Conservation (phyloP, 1,284 basidiomycete genomes). For the Trametes pubescens region DNA sequence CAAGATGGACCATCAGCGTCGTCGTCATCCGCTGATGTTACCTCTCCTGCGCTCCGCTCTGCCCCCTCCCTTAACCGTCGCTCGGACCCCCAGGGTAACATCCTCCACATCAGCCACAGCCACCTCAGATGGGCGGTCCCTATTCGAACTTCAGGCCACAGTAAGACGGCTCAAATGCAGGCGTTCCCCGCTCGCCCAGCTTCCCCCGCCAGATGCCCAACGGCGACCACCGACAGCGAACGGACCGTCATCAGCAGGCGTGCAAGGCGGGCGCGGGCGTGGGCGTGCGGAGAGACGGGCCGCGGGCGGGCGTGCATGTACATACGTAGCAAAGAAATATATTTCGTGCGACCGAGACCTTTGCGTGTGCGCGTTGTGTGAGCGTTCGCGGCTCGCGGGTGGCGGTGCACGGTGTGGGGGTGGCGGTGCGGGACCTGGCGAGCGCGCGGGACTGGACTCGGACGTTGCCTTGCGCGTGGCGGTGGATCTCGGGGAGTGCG, state of each 20-base stretch:
- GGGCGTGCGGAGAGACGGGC: too few species aligned
- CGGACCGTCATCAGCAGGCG: slow-evolving; percentile 50
- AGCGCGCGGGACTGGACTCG: too few species aligned
- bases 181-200: slow-evolving; percentile 69
- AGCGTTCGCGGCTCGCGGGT: too few species aligned
- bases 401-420: too few species aligned
- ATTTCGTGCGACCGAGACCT: too few species aligned
- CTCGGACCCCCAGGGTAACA: slow-evolving; percentile 43
- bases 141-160: slow-evolving; percentile 48
- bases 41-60: slow-evolving; percentile 53
- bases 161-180: slow-evolving; percentile 48
- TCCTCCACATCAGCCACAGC: slow-evolving; percentile 50
- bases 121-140: slow-evolving; percentile 54
- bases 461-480: too few species aligned
- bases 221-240: slow-evolving; percentile 65
- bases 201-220: slow-evolving; percentile 70
- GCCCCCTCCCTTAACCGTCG: slow-evolving; percentile 52
- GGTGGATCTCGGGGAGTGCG: too few species aligned
- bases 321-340: too few species aligned
- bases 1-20: slow-evolving; percentile 47
- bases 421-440: too few species aligned
- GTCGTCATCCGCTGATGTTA: slow-evolving; percentile 47
- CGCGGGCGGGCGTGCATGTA: too few species aligned
- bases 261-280: slow-evolving; percentile 33
- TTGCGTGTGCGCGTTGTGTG: too few species aligned